Percentiles rank a stretch among this genome's conserved stretches.
phyloP scores from a whole-genome alignment of 176 grass and related monocot species.

The Phoenix roebelenii region DNA sequence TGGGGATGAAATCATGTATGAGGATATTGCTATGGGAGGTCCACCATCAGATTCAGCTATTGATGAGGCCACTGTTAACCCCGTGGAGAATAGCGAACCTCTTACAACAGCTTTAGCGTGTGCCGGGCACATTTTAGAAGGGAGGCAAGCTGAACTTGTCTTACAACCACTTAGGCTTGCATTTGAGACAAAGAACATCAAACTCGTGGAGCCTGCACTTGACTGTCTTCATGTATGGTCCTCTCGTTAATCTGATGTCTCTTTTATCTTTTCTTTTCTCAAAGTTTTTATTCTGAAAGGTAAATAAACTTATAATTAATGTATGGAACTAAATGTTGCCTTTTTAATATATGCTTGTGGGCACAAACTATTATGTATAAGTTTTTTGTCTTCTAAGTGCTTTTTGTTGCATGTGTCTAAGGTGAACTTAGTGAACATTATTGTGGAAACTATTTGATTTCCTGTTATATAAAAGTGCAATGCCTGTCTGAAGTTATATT shows the following conservation, averaged over 20 bases:
- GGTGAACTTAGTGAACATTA: too few relatives aligned
- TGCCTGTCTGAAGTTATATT: too few relatives aligned
- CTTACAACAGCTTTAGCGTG: conserved; percentile 71
- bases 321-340: too few relatives aligned
- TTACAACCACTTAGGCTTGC: conserved; percentile 92
- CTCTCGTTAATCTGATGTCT: conserved; percentile 5
- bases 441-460: too few relatives aligned
- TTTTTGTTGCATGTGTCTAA: too few relatives aligned
- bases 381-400: too few relatives aligned
- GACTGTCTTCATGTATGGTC: conserved; percentile 85
- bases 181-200: conserved; percentile 89
- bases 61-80: conserved; percentile 11
- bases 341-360: too few relatives aligned
- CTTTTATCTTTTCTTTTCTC: too few relatives aligned
- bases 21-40: conserved; percentile 9
- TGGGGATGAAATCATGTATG: conserved; percentile 8
- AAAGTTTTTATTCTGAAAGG: too few relatives aligned
- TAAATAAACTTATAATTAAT: too few relatives aligned
- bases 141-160: conserved; percentile 78
- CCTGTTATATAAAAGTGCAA: too few relatives aligned
- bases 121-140: conserved; percentile 71
- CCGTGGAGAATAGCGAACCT: conserved; percentile 23
- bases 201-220: conserved; percentile 90
- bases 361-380: too few relatives aligned
- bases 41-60: conserved; percentile 5